A percentile compares a stretch with the other conserved stretches of the same genome.
These are phyloP conservation scores for Termitomyces sp. DNA, from an alignment of 768 basidiomycete species.

Conservation along the genomic window DNA sequence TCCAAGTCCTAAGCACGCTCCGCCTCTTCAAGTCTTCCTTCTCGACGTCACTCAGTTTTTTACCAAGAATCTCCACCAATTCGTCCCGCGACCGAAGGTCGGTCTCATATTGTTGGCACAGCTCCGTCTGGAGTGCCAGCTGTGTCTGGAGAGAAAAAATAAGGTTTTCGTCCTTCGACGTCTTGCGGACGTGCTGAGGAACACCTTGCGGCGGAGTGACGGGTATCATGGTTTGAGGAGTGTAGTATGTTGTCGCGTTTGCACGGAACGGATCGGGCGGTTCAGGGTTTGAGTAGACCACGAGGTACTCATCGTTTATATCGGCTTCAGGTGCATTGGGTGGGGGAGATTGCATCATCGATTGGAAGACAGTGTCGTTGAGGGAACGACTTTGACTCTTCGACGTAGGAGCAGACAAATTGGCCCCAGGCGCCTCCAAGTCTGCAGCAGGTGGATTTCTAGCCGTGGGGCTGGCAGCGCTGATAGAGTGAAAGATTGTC, in stretches of 20 bases:
- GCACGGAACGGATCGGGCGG: conserved; percentile 72
- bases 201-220: conserved; percentile 51
- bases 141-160: conserved; percentile 74
- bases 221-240: conserved; percentile 68
- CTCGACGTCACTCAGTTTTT: conserved; percentile 50
- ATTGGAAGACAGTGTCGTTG: conserved; percentile 62
- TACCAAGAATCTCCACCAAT: conserved; percentile 54
- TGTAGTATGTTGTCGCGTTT: conserved; percentile 72
- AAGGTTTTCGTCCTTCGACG: conserved; percentile 66
- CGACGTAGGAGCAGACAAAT: conserved; percentile 19
- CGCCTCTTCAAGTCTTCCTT: conserved; percentile 61
- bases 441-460: conserved; percentile 20
- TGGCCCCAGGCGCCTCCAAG: conserved; percentile 23
- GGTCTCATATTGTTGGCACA: conserved; percentile 71
- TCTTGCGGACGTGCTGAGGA: conserved; percentile 44
- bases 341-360: conserved; percentile 40
- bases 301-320: conserved; percentile 56
- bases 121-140: conserved; percentile 66
- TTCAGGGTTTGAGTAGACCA: conserved; percentile 36
- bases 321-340: conserved; percentile 48
- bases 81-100: conserved; percentile 73
- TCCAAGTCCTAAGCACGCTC: conserved; percentile 52
- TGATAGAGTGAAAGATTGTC: conserved; percentile 53
- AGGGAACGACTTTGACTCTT: conserved; percentile 48
- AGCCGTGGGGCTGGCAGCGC: conserved; percentile 12